phyloP scores from a whole-genome alignment of 495 filamentous ascomycete genomes.

The Staphylotrichum longicolle region DNA sequence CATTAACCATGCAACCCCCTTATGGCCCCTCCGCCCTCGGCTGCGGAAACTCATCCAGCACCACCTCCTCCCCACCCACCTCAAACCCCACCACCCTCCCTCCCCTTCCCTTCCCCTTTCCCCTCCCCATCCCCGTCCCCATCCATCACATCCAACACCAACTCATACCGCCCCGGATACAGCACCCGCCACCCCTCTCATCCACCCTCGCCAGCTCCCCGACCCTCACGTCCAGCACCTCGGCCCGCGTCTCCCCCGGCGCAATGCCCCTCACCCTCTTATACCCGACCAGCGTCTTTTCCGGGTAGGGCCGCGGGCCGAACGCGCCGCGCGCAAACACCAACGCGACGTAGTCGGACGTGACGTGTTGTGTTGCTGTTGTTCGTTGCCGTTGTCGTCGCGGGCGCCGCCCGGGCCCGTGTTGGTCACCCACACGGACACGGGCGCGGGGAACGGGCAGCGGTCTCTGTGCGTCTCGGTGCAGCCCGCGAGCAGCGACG shows the following conservation, averaged over 20 bases:
- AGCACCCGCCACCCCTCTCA: constrained; percentile 53
- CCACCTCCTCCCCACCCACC: constrained; percentile 41
- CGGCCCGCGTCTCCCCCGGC: constrained; percentile 38
- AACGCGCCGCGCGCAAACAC: constrained; percentile 49
- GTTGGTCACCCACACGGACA: constrained; percentile 45
- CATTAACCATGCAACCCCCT: no score
- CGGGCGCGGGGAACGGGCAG: constrained; percentile 38
- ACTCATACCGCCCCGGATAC: constrained; percentile 60
- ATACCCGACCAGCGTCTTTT: constrained; percentile 60
- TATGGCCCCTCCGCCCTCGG: neutral
- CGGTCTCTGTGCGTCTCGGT: constrained; percentile 23
- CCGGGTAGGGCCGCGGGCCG: constrained; percentile 59
- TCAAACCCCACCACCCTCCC: constrained; percentile 35
- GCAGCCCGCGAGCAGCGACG: constrained; percentile 26
- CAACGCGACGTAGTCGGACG: constrained; percentile 59
- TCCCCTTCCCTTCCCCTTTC: constrained; percentile 16
- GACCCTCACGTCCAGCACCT: constrained; percentile 51
- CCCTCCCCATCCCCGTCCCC: neutral
- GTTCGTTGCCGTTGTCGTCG: no score
- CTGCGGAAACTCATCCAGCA: constrained; percentile 49
- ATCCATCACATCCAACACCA: constrained; percentile 57
- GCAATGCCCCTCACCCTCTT: constrained; percentile 43
- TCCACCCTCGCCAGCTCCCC: constrained; percentile 48
- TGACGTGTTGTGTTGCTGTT: constrained; percentile 24
- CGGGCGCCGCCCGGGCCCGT: no score